Evolutionary conservation across 306 rosid genomes (phyloP), one percentile per base, ranked within the genome.

Genomic region (Potentilla sterilis): DNA sequence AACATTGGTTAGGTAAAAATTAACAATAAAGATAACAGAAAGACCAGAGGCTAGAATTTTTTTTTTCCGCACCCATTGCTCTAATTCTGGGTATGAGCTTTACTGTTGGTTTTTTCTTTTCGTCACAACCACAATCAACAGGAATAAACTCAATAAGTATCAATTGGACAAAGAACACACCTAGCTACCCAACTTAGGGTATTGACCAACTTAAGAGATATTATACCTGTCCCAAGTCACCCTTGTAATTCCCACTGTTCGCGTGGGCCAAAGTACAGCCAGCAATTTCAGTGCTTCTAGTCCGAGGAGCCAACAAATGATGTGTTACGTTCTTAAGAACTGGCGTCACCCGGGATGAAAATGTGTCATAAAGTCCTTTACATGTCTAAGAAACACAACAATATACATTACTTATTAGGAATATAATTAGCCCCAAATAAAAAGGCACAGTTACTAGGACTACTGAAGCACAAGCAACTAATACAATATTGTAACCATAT

Each of bases 11-110:
- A 32, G 16, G 47, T 28, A 49, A 69, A 18, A 37, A 42, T 28
- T 14, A 49, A 51, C 5, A 57, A 18, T 18, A 64, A 13, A 44
- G 2, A n/a, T 61, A 19, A 48, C 47, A 19, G 12, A 41, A 49
- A 64, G 16, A 57, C 65, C 14, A 68, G 63, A 67, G 40, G 4
- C 3, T 2, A 37, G 40, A 86, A 80, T 87, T 95, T 95, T 95
- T 28, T 28, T 28, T 28, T 28, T 28, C 28, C 75, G 89, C 96
- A 72, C 98, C 92, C 93, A 95, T 35, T 6, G 89, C 89, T 83
- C 92, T 93, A 71, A 96, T 83, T 84, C 99, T 89, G 16, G 99
- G 99, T 76, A 96, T 79, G 77, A 96, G 92, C 87, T 89, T 92
- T 80, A 96, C 87, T 2, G 98, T 90, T 21, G 87, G 92, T 81